Percentiles rank a stretch among this genome's conserved stretches.
phyloP scores from a whole-genome alignment of 2,329 filamentous ascomycete species.

The Capronia coronata region DNA sequence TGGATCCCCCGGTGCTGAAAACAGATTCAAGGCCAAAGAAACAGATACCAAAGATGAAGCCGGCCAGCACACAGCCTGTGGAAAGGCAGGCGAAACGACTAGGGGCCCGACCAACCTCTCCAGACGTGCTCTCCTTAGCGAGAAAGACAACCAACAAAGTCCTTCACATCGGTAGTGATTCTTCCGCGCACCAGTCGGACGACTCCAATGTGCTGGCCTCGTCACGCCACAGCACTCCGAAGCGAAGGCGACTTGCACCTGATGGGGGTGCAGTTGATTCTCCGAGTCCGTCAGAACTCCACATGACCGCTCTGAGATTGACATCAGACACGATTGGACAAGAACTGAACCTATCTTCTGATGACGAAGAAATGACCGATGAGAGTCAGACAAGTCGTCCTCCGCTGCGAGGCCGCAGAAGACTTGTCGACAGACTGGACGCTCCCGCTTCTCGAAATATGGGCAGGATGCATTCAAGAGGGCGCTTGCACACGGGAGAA shows the following conservation, averaged over 20 bases:
- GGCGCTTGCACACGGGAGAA: background rate
- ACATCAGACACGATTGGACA: constrained; percentile 15
- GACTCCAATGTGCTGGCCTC: constrained; percentile 5
- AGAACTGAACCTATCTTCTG: constrained; percentile 6
- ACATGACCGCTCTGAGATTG: constrained; percentile 21
- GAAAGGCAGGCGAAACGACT: background rate
- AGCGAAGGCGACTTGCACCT: constrained; percentile 20
- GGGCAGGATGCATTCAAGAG: background rate
- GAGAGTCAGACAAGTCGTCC: background rate
- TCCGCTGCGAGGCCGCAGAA: constrained; percentile 8
- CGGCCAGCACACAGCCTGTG: background rate
- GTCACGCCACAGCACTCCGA: constrained; percentile 20
- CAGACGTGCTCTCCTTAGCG: background rate
- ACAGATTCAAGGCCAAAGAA: constrained; percentile 1
- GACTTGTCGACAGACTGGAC: constrained; percentile 25
- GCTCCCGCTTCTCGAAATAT: constrained; percentile 12
- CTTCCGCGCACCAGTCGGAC: constrained; percentile 14
- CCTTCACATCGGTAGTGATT: constrained; percentile 9
- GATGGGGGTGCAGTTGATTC: constrained; percentile 6
- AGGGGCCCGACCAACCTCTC: background rate
- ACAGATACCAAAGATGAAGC: constrained; percentile 1
- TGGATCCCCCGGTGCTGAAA: background rate
- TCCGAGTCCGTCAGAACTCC: constrained; percentile 22
- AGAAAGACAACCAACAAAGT: constrained; percentile 1
- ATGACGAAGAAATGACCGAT: constrained; percentile 18